These are phyloP conservation scores for Exsudoporus frostii DNA, from an alignment of 768 basidiomycete species.

Conservation along the genomic window DNA sequence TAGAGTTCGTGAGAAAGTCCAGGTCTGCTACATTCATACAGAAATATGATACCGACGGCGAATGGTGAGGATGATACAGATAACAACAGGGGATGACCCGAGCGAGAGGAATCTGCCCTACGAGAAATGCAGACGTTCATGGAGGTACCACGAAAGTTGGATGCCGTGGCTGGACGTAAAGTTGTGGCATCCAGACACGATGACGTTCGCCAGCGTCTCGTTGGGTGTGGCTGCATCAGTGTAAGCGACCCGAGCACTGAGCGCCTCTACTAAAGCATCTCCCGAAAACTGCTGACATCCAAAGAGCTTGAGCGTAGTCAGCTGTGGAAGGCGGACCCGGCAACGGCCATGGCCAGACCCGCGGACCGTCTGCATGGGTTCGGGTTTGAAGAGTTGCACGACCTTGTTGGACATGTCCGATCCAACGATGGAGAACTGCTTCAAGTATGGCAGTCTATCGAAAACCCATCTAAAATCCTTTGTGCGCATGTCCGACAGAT, in stretches of 20 bases:
- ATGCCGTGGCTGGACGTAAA: slow-evolving; percentile 20
- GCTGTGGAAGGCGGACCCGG: slow-evolving; percentile 51
- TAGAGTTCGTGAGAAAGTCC: not conserved
- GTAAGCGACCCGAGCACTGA: slow-evolving; percentile 45
- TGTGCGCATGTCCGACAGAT: slow-evolving; percentile 79
- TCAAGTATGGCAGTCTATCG: slow-evolving; percentile 48
- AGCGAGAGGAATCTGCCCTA: slow-evolving; percentile 4
- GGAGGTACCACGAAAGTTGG: slow-evolving; percentile 27
- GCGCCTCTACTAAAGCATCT: slow-evolving; percentile 49
- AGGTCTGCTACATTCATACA: not conserved
- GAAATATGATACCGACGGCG: not conserved
- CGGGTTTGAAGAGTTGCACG: slow-evolving; percentile 54
- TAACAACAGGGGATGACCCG: slow-evolving; percentile 3
- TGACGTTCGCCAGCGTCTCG: slow-evolving; percentile 25
- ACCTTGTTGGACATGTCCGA: slow-evolving; percentile 82
- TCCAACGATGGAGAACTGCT: slow-evolving; percentile 70
- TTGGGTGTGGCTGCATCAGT: slow-evolving; percentile 32
- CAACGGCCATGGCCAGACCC: slow-evolving; percentile 15
- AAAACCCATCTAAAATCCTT: slow-evolving; percentile 76
- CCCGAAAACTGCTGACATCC: slow-evolving; percentile 67
- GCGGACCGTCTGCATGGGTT: slow-evolving; percentile 1
- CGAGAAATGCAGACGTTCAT: slow-evolving; percentile 25
- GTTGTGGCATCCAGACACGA: slow-evolving; percentile 24
- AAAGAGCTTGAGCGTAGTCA: slow-evolving; percentile 50
- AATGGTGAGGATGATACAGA: not conserved